Evolutionary conservation across 2,329 filamentous ascomycete genomes (phyloP).

Genomic region (Cadophora malorum): DNA sequence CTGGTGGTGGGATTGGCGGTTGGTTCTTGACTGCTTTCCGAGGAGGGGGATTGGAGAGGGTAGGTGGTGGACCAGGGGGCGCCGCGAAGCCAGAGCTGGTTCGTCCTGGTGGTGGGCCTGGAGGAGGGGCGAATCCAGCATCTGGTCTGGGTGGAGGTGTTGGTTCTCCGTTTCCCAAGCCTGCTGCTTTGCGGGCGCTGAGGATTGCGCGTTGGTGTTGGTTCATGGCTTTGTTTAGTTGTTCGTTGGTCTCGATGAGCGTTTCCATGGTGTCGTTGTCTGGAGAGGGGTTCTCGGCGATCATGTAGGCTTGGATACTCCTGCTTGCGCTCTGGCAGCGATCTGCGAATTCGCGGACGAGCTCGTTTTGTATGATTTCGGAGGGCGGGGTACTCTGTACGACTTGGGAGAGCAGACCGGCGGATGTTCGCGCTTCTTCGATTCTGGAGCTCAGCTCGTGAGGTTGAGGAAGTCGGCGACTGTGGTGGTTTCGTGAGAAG

Average conservation of each 20-base stretch:
- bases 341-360: conserved; percentile 90
- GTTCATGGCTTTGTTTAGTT: conserved; percentile 80
- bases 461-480: conserved; percentile 64
- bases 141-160: conserved; percentile 37
- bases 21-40: conserved; percentile 27
- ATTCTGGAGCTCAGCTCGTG: conserved; percentile 82
- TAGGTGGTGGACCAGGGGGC: conserved; percentile 30
- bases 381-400: conserved; percentile 81
- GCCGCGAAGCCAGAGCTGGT: conserved; percentile 26
- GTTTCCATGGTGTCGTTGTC: conserved; percentile 95
- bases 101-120: conserved; percentile 34
- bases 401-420: conserved; percentile 90
- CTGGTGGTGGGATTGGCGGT: conserved; percentile 41
- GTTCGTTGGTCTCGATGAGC: conserved; percentile 93
- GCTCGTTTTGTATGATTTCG: conserved; percentile 82
- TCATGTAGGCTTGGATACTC: conserved; percentile 86
- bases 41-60: conserved; percentile 17
- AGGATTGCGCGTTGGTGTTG: conserved; percentile 83
- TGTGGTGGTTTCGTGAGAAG: conserved; percentile 59
- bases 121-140: conserved; percentile 34
- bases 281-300: conserved; percentile 76
- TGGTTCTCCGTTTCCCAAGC: conserved; percentile 44
- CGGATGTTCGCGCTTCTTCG: conserved; percentile 89
- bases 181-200: conserved; percentile 63
- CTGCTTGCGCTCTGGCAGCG: conserved; percentile 82